phyloP scores from a whole-genome alignment of 257 asterid genomes.

The Hygrophila difformis region DNA sequence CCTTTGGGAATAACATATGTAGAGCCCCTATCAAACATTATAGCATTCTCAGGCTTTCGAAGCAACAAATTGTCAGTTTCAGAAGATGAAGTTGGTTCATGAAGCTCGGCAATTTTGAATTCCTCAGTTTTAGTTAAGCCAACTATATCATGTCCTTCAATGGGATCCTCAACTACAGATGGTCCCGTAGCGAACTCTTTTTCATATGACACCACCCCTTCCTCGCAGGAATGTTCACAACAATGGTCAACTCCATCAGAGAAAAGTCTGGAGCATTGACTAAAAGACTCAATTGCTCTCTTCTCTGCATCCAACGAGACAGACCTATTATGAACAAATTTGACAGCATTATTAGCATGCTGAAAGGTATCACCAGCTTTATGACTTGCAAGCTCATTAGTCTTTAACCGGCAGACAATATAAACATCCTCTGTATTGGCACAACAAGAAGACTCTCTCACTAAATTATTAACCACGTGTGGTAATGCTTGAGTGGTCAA shows the following conservation, averaged over 20 bases:
- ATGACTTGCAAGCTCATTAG: slow-evolving; percentile 16
- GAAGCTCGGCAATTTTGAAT: slow-evolving; percentile 17
- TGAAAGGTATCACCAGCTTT: too few relatives aligned
- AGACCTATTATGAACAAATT: slow-evolving; percentile 12
- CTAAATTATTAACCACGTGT: slow-evolving; percentile 5
- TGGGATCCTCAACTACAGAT: slow-evolving; percentile 17
- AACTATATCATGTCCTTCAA: slow-evolving; percentile 17
- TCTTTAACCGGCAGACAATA: slow-evolving; percentile 13
- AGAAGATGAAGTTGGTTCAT: slow-evolving; percentile 18
- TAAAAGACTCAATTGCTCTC: slow-evolving; percentile 15
- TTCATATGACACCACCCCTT: slow-evolving; percentile 10
- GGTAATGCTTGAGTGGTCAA: slow-evolving; percentile 20
- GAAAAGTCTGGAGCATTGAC: slow-evolving; percentile 13
- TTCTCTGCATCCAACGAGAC: slow-evolving; percentile 19
- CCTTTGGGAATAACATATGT: slow-evolving; percentile 25
- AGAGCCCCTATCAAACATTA: slow-evolving; percentile 17
- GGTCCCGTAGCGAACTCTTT: slow-evolving; percentile 16
- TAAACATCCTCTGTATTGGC: slow-evolving; percentile 12
- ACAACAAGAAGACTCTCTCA: slow-evolving; percentile 9
- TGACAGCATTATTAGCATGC: slow-evolving; percentile 17
- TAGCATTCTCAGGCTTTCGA: slow-evolving; percentile 21
- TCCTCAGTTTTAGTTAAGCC: slow-evolving; percentile 22
- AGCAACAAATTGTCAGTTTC: slow-evolving; percentile 20
- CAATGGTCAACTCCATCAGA: slow-evolving; percentile 9
- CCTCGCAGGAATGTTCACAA: slow-evolving; percentile 18